phyloP scores from a whole-genome alignment of 2,329 filamentous ascomycete species.

The Cryphonectria naterciae region DNA sequence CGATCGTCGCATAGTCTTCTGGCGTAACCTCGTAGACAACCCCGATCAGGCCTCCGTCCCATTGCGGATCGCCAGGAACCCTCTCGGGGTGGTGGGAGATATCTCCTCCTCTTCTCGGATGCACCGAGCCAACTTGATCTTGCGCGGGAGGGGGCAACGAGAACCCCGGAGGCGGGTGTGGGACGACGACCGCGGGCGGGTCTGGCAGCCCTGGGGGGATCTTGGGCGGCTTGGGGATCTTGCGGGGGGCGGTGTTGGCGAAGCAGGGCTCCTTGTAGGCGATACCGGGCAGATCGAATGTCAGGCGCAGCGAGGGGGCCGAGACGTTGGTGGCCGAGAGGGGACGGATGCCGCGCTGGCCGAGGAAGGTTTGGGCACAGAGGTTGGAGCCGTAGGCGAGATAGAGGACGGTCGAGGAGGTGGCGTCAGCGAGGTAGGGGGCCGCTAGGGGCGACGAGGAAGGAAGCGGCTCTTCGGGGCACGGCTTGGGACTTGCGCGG shows the following conservation, averaged over 20 bases:
- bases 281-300: slow-evolving; percentile 83
- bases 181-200: slow-evolving; percentile 37
- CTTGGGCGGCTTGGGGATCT: slow-evolving; percentile 49
- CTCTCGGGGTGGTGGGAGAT: background rate
- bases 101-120: too few relatives aligned
- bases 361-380: slow-evolving; percentile 76
- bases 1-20: slow-evolving; percentile 81
- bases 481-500: slow-evolving; percentile 32
- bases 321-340: slow-evolving; percentile 80
- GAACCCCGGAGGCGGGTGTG: slow-evolving; percentile 29
- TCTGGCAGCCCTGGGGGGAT: slow-evolving; percentile 37
- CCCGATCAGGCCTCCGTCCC: slow-evolving; percentile 84
- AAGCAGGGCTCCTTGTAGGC: slow-evolving; percentile 93
- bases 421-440: slow-evolving; percentile 27
- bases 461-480: slow-evolving; percentile 32
- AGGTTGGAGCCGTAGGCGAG: slow-evolving; percentile 94
- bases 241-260: slow-evolving; percentile 73
- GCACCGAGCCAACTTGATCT: slow-evolving; percentile 21
- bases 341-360: slow-evolving; percentile 76
- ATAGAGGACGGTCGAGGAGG: slow-evolving; percentile 66
- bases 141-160: slow-evolving; percentile 15
- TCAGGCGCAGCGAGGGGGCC: slow-evolving; percentile 76
- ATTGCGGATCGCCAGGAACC: slow-evolving; percentile 57
- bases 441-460: slow-evolving; percentile 35
- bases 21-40: slow-evolving; percentile 94